Conservation (phyloP, 176 grass and related monocot genomes). For the Carex parvula region DNA sequence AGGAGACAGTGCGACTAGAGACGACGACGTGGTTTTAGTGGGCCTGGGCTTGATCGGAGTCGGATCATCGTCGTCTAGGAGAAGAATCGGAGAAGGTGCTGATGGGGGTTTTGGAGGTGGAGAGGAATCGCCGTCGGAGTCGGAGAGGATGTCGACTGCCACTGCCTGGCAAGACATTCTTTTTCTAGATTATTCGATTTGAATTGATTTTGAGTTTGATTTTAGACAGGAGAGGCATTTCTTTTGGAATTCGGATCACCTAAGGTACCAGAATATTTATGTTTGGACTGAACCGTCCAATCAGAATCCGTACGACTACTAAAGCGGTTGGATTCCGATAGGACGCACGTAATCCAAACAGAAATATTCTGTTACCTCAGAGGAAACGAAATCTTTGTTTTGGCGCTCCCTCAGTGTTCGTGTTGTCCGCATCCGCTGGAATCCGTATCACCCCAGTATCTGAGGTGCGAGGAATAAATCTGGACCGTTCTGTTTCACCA, state of each 20-base stretch:
- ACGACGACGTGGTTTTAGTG: not conserved
- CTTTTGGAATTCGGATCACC: no score
- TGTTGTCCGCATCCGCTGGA: no score
- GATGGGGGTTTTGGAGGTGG: not conserved
- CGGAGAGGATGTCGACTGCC: slow-evolving; percentile 31
- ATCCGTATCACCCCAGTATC: no score
- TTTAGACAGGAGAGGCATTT: not conserved
- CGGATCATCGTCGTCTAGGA: slow-evolving; percentile 17
- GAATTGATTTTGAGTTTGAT: not conserved
- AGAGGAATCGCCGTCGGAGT: slow-evolving; percentile 6
- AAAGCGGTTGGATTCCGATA: no score
- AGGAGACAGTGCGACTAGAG: not conserved
- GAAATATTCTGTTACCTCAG: no score
- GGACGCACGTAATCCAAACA: no score
- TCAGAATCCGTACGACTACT: no score
- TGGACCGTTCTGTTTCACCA: no score
- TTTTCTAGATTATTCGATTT: not conserved
- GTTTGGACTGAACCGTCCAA: no score
- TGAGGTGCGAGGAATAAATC: no score
- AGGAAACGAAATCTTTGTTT: not conserved
- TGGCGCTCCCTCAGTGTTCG: not conserved
- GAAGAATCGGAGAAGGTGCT: not conserved
- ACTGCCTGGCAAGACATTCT: not conserved
- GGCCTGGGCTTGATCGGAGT: not conserved
- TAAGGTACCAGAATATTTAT: no score